Evolutionary conservation across 495 filamentous ascomycete genomes (phyloP).

Genomic region (Penicillium longicatenatum): DNA sequence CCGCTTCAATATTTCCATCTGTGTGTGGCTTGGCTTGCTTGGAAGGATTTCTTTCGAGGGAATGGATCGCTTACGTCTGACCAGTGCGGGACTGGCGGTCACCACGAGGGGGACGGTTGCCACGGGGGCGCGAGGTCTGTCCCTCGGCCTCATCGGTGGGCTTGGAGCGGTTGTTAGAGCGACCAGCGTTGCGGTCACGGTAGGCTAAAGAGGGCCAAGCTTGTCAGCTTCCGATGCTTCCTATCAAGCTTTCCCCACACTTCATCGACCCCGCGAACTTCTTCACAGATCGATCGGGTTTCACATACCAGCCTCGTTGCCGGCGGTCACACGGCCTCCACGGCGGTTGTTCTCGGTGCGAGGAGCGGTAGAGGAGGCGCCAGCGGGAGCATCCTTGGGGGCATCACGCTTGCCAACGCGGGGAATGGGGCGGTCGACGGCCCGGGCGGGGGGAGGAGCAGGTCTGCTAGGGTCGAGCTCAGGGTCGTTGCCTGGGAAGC

Average conservation of each 20-base stretch:
- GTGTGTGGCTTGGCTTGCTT: background rate
- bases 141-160: slow-evolving; percentile 67
- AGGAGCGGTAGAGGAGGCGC: slow-evolving; percentile 32
- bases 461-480: slow-evolving; percentile 79
- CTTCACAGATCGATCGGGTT: background rate
- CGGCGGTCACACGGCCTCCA: slow-evolving; percentile 58
- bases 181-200: slow-evolving; percentile 86
- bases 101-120: slow-evolving; percentile 61
- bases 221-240: slow-evolving; percentile 9
- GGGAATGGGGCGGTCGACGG: slow-evolving; percentile 78
- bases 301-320: slow-evolving; percentile 81
- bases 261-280: background rate
- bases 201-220: slow-evolving; percentile 59
- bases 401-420: slow-evolving; percentile 88
- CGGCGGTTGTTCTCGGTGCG: slow-evolving; percentile 53
- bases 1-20: background rate
- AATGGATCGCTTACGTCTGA: slow-evolving; percentile 60
- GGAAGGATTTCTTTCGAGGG: background rate
- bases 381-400: slow-evolving; percentile 62
- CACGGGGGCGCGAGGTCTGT: slow-evolving; percentile 50
- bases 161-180: slow-evolving; percentile 79
- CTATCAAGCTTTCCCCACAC: slow-evolving; percentile 8
- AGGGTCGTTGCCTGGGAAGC: slow-evolving; percentile 75
- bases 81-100: slow-evolving; percentile 81
- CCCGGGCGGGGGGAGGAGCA: slow-evolving; percentile 76